Base-by-base conservation (phyloP, 768 basidiomycete genomes). In the Chiua virens region DNA sequence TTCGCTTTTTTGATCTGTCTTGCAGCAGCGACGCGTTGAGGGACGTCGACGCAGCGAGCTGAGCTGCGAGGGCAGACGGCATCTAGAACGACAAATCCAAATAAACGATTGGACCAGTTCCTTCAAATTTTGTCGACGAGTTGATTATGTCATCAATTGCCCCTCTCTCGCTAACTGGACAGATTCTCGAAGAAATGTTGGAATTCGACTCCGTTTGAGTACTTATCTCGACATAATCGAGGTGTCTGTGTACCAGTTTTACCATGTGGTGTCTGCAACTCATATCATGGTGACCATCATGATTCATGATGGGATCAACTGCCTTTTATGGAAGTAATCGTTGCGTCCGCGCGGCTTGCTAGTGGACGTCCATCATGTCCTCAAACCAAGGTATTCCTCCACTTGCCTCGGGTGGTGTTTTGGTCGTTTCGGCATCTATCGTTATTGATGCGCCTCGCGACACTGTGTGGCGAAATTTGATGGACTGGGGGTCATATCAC, bases 21-120 rank as follows among this genome's bases (percentile, higher is more conserved):
- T 82, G 75, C 8, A 95, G 78, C 32, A 93, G 75, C 23, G 80
- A 70, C 30, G 86, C 75, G 70, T 97, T 96, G 27, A 93, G 74
- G 7, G 93, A 95, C 9, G 84, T 80, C 54, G 82, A 80, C 59
- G 86, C 79, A 15, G 87, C 85, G 14, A 98, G 79, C 67, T 98
- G 94, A 9, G 74, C 71, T 17, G 92, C 89, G 53, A 98, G 85
- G 59, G 85, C 84, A 27, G 90, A 87, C 30, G 74, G 67, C 85
- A 83, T 82, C 34, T 43, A 11, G 7, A 2, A 45, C 39, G 7
- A 35, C 21, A 35, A 45, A 14, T 4, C 4, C 13, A 21, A 13
- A n/a, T 28, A 18, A 15, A 18, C 18, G 17, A 22, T 14, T 7
- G 22, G 21, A 49, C 27, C 5, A 27, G 27, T 27, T n/a, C n/a